Base-by-base conservation (phyloP, 805 yeast species). In the Saccharomycopsis capsularis region DNA sequence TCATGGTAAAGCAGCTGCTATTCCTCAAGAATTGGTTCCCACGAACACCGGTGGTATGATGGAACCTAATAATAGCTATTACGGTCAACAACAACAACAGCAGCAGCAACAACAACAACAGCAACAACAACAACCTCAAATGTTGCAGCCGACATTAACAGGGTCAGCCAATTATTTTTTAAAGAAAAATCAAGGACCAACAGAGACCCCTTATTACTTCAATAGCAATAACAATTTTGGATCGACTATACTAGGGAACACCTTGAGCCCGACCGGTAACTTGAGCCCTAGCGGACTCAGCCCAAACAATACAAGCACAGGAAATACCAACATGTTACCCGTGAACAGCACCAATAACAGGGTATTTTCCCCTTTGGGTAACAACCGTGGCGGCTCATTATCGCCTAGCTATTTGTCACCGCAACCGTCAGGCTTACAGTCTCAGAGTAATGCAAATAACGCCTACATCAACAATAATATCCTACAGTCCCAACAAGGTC, bases 1-100 rank as follows among this genome's bases (percentile, higher is more conserved):
- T 16, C 80, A 75, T 56, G 90, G 91, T n/a, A 74, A 75, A 1
- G 85, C 88, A 0, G 67, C 82, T 1, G 75, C 70, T 50, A 67
- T 76, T 39, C 80, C 74, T 19, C 57, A 50, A 43, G 55, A 52
- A 38, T 36, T 50, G 19, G 52, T 50, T 15, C 46, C 54, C 3
- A 47, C 44, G 4, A 53, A 49, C 22, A 44, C 52, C 7, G 51
- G 52, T 9, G 54, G 51, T 11, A 29, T 7, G 23, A 42, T 39
- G 41, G 47, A 46, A 5, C 25, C 18, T 38, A 52, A 62, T 65
- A 16, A 59, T 67, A 2, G 66, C 66, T 3, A 64, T 63, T 18
- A 9, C 36, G 38, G 9, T 38, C 47, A 4, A 7, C 47, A n/a
- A 16, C 54, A 3, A 47, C 54, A 0, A 60, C 66, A 1, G n/a